Conservation (phyloP, 805 yeast species). For the Saccharomyces cerevisiae region DNA sequence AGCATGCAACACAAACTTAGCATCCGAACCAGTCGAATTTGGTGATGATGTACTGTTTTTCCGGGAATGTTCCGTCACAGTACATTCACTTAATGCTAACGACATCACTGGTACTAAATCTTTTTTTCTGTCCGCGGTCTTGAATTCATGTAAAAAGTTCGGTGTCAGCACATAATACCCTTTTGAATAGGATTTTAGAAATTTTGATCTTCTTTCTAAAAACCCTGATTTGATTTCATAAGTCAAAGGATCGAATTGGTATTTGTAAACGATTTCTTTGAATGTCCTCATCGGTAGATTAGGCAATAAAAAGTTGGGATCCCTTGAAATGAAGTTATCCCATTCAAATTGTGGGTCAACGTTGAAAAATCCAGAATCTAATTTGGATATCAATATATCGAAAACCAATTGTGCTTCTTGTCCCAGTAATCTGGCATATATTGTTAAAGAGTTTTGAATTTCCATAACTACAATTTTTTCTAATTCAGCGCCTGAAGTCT, state of each 20-base stretch:
- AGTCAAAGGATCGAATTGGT: slow-evolving; percentile 63
- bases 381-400: slow-evolving; percentile 53
- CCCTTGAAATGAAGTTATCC: slow-evolving; percentile 71
- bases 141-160: slow-evolving; percentile 82
- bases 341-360: slow-evolving; percentile 81
- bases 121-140: slow-evolving; percentile 68
- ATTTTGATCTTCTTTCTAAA: slow-evolving; percentile 85
- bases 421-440: slow-evolving; percentile 61
- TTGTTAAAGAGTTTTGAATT: slow-evolving; percentile 71
- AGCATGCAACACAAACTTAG: slow-evolving; percentile 73
- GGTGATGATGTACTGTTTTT: slow-evolving; percentile 41
- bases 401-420: slow-evolving; percentile 68
- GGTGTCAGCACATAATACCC: slow-evolving; percentile 92
- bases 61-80: slow-evolving; percentile 73
- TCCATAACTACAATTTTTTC: slow-evolving; percentile 84
- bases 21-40: slow-evolving; percentile 31
- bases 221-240: slow-evolving; percentile 65
- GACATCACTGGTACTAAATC: slow-evolving; percentile 83
- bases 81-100: slow-evolving; percentile 67
- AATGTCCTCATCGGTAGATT: slow-evolving; percentile 52
- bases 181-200: slow-evolving; percentile 78
- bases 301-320: slow-evolving; percentile 61
- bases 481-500: slow-evolving; percentile 78
- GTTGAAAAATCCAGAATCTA: slow-evolving; percentile 61
- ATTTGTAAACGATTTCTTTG: slow-evolving; percentile 55